These are phyloP conservation scores for Kurtzmaniella quercitrusa DNA, from an alignment of 1,139 yeast species.

Conservation along the genomic window DNA sequence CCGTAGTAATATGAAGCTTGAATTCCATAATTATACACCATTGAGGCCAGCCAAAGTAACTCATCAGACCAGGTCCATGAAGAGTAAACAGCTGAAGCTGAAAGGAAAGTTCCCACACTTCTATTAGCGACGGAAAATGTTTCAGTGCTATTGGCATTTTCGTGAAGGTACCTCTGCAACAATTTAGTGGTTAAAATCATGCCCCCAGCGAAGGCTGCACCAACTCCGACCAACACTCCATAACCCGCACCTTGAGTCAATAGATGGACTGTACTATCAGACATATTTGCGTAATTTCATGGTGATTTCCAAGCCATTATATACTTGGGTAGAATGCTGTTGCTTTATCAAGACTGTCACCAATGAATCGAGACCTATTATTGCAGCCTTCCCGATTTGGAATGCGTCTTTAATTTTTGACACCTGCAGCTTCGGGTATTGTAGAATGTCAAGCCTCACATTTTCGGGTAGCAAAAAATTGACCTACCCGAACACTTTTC, in stretches of 20 bases:
- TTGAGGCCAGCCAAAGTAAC: constrained; percentile 22
- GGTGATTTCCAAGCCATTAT: background rate
- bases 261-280: constrained; percentile 1
- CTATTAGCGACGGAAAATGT: constrained; percentile 27
- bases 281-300: background rate
- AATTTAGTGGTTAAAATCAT: constrained; percentile 24
- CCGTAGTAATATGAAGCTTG: constrained; percentile 23
- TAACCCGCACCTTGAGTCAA: constrained; percentile 24
- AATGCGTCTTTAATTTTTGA: background rate
- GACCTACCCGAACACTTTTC: background rate
- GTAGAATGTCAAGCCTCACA: background rate
- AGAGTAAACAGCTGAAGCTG: constrained; percentile 25
- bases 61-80: constrained; percentile 31
- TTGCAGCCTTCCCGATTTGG: background rate
- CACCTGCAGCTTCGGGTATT: background rate
- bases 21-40: constrained; percentile 25
- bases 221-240: constrained; percentile 26
- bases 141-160: constrained; percentile 25
- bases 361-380: background rate
- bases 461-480: background rate
- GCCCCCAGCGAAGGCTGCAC: constrained; percentile 26
- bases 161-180: constrained; percentile 20
- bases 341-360: background rate
- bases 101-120: constrained; percentile 21
- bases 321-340: too few relatives aligned